Evolutionary conservation across 768 basidiomycete species (phyloP), one percentile per base, ranked within the genome.

Genomic region (Amanita thiersii): DNA sequence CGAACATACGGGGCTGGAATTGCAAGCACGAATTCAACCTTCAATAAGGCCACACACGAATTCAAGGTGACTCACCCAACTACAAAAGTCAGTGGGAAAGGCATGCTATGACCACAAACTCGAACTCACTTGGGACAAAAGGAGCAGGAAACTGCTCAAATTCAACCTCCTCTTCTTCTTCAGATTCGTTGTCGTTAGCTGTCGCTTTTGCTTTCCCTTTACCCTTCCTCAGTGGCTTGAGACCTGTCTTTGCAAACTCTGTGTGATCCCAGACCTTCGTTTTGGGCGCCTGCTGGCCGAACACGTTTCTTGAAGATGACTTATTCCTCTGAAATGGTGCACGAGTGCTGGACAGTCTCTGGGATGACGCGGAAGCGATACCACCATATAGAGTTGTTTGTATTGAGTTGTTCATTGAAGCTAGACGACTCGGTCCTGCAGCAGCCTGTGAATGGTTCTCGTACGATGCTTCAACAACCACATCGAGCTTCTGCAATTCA

Each of bases 241-340:
- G 61, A 0, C 90, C 91, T 3, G 81, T 76, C 63, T 88, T 86
- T 4, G 91, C 81, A 53, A 87, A 94, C 9, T 68, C 78, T 0
- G 92, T 89, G 17, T 88, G 81, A 55, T 98, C 91, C 96, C 96
- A 99, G 35, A 70, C 66, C 65, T 94, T 97, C 1, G 72, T 77
- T 58, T 84, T 80, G 14, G 68, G 68, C 3, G 75, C 68, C 44
- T 75, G 75, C 36, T 73, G 69, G 6, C 76, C 75, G 45, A 77
- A 79, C 0, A 59, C 55, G 46, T 66, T 66, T 10, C 63, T 57
- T 4, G 64, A 46, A 12, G 59, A 56, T 0, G 77, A 71, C 47
- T 68, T 73, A 11, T 64, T 62, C 41, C 65, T 57, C 46, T 66
- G 66, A 26, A 66, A 49, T 4, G 65, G 59, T 28, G 63, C 52